Conservation (phyloP, 2,329 filamentous ascomycete genomes). For the Aureobasidium sp. region DNA sequence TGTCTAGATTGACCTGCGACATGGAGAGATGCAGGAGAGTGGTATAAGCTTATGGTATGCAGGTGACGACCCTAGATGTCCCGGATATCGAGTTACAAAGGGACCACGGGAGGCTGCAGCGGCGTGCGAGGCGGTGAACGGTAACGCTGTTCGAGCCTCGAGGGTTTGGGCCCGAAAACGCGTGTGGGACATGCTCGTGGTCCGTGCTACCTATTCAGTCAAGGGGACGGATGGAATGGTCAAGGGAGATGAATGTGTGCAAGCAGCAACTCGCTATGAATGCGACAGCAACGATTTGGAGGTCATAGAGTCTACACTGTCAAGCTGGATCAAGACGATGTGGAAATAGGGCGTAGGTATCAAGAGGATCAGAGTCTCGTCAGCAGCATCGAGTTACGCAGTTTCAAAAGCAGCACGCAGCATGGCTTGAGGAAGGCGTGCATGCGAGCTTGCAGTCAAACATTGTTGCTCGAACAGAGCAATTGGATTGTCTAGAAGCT, state of each 20-base stretch:
- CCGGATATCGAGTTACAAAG: neutral
- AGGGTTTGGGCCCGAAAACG: constrained; percentile 5
- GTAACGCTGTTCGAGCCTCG: constrained; percentile 7
- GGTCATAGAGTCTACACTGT: neutral
- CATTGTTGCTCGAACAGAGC: neutral
- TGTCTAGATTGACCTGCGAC: neutral
- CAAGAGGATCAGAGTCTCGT: neutral
- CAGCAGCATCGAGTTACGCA: neutral
- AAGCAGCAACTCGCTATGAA: neutral
- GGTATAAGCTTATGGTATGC: neutral
- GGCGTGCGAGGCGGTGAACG: neutral
- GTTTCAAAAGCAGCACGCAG: neutral
- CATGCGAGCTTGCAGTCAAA: neutral
- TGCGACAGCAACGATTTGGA: neutral
- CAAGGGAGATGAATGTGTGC: neutral
- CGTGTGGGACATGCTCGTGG: constrained; percentile 7
- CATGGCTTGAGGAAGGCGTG: neutral
- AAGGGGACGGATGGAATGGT: neutral
- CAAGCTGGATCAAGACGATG: neutral
- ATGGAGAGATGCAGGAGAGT: neutral
- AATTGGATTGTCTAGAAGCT: neutral
- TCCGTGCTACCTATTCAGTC: neutral
- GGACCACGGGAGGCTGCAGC: neutral
- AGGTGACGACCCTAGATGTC: neutral
- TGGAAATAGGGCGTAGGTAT: neutral